Conservation (phyloP, 73 alveolate genomes). For the Halteria grandinella region DNA sequence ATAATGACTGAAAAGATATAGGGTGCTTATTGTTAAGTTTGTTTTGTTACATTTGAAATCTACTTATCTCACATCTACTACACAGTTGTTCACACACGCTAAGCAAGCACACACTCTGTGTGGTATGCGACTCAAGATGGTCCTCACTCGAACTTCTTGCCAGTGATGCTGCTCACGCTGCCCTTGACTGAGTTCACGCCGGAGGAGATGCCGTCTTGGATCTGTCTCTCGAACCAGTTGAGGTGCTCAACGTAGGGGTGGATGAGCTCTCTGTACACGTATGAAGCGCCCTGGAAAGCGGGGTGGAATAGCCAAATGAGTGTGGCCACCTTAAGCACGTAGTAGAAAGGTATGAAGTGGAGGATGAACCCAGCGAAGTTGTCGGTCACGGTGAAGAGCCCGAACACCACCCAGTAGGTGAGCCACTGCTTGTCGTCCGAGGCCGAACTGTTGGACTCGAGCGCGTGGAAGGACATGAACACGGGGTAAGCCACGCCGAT, state of each 20-base stretch:
- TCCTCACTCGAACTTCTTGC: too few species aligned
- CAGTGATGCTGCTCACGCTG: too few species aligned
- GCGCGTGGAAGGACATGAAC: conserved; percentile 85
- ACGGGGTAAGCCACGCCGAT: conserved; percentile 89
- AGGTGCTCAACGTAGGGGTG: conserved; percentile 22
- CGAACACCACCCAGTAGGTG: conserved; percentile 88
- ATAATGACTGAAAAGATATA: conserved; percentile 8
- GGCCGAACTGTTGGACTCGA: conserved; percentile 75
- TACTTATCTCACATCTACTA: too few species aligned
- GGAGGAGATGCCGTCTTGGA: too few species aligned
- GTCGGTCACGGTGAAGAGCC: conserved; percentile 75
- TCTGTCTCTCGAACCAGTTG: background rate
- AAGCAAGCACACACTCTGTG: too few species aligned
- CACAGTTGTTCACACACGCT: too few species aligned
- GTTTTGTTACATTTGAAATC: background rate
- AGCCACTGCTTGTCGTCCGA: conserved; percentile 88
- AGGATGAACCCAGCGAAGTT: conserved; percentile 73
- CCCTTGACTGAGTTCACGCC: too few species aligned
- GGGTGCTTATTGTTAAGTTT: too few species aligned
- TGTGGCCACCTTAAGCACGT: conserved; percentile 75
- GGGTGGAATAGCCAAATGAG: conserved; percentile 86
- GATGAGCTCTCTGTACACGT: conserved; percentile 29
- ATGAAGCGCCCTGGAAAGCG: conserved; percentile 72
- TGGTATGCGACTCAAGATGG: too few species aligned
- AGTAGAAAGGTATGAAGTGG: conserved; percentile 84